Base-by-base conservation (phyloP, 257 asterid species). In the Nicotiana otophora region DNA sequence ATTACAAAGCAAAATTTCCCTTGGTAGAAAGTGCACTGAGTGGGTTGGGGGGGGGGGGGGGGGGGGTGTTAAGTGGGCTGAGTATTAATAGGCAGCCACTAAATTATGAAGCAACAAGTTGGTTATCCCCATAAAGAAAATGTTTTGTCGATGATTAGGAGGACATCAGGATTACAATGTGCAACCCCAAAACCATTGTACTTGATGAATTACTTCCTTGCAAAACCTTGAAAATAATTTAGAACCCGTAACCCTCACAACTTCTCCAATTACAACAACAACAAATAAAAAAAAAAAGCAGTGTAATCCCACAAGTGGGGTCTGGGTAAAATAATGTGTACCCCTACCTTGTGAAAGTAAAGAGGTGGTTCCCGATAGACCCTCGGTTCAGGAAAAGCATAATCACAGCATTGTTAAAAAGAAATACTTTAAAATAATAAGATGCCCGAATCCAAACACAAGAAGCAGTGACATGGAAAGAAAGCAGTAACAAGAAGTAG, bases 191-290 rank as follows among this genome's bases (percentile, higher is more conserved):
- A 46, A 14, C 61, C 4, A 4, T 74, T 39, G 36, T 72, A 57
- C 61, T 74, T 74, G 79, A 74, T 23, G 79, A 72, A 20, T 23
- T 12, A 42, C 58, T 72, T 72, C 60, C 79, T 12, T 72, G 7
- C 60, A 42, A 20, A 72, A 72, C 78, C 60, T 72, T 72, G 78
- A 30, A 72, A 72, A 72, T 42, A 34, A 72, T 72, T 72, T 46
- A 72, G 36, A 51, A 42, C 60, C 6, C n/a, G 0, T 6, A n/a
- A 39, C 42, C 20, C 78, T 70, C 58, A 39, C 10, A 69, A 69
- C 19, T 39, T 39, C n/a, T 39, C 57, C 33, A 69, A 31, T 31
- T 31, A 3, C 34, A 31, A 31, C 33, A 31, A 3, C 33, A 2
- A 31, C 4, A 2, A 31, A 31, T 0, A 31, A 31, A 3, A 31